Evolutionary conservation across 140 eudicot genomes (phyloP).

Genomic region (Oenanthe javanica): DNA sequence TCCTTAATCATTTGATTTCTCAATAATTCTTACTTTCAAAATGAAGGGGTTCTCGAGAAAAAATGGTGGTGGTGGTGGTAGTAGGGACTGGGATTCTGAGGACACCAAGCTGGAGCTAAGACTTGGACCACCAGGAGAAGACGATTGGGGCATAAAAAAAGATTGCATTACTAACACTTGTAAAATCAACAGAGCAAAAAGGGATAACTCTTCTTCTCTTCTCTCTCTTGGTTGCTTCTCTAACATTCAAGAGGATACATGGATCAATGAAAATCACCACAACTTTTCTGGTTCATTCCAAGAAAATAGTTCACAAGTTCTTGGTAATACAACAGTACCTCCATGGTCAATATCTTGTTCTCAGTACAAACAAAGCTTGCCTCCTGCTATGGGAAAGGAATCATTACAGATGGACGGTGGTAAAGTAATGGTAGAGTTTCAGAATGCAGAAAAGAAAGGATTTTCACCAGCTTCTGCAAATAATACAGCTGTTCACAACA

Average conservation of each 20-base stretch:
- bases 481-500: conserved; percentile 48
- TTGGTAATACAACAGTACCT: conserved; percentile 5
- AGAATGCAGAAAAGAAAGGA: conserved; percentile 42
- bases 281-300: background rate
- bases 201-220: conserved; percentile 9
- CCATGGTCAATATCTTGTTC: conserved; percentile 2
- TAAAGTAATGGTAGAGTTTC: conserved; percentile 19
- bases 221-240: conserved; percentile 29
- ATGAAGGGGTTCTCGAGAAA: conserved; percentile 25
- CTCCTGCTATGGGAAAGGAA: conserved; percentile 31
- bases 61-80: conserved; percentile 38
- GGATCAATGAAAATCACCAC: background rate
- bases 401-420: conserved; percentile 24
- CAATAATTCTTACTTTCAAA: background rate
- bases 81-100: conserved; percentile 40
- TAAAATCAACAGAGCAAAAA: conserved; percentile 4
- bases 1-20: background rate
- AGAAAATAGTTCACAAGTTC: background rate
- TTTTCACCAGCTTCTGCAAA: conserved; percentile 52
- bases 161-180: conserved; percentile 29
- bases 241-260: background rate
- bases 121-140: conserved; percentile 70
- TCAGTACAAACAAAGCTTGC: conserved; percentile 18
- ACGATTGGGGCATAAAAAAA: background rate
- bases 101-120: conserved; percentile 74